Evolutionary conservation across 2,329 filamentous ascomycete genomes (phyloP), one percentile per base, ranked within the genome.

Genomic region (Beauveria sp.): DNA sequence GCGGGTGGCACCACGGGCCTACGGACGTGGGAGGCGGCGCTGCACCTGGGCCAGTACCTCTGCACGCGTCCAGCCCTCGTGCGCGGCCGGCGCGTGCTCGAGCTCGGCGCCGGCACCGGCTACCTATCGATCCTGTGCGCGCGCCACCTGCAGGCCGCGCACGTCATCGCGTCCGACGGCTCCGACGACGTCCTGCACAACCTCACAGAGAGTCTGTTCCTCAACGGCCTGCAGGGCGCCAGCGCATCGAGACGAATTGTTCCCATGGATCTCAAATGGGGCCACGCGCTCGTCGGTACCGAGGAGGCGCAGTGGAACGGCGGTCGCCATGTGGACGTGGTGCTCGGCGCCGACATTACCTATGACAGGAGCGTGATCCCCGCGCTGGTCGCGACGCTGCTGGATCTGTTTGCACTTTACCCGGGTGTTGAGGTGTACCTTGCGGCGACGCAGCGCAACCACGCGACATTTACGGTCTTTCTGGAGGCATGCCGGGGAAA

Each of bases 21-120:
- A 26, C 82, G 90, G 40, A 93, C 90, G 0, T 94, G 90, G 90
- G 90, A 93, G 71, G 90, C 90, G 1, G 85, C 88, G 2, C 75
- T 93, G 9, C 87, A 91, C 66, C 78, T 93, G 0, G 88, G 87
- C 1, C 81, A 86, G 50, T 91, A 86, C 67, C 80, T 92, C 24
- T 83, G 83, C 63, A 63, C 69, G n/a, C 72, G 79, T 55, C 72
- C 71, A 1, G 64, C 66, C 2, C 64, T 81, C 22, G 75, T 90
- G 30, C 67, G 67, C 8, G 79, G 76, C 2, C 87, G 84, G 68
- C 79, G 77, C 8, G 73, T 92, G 1, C 76, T 93, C 2, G 90
- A 93, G 69, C 78, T 93, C 1, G 90, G 90, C 3, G 84, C 88
- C 1, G 90, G 90, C 1, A 92, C 90, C 1, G 90, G 89, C 0